Conservation (phyloP, 2,329 filamentous ascomycete species). For the Fusarium sp. region DNA sequence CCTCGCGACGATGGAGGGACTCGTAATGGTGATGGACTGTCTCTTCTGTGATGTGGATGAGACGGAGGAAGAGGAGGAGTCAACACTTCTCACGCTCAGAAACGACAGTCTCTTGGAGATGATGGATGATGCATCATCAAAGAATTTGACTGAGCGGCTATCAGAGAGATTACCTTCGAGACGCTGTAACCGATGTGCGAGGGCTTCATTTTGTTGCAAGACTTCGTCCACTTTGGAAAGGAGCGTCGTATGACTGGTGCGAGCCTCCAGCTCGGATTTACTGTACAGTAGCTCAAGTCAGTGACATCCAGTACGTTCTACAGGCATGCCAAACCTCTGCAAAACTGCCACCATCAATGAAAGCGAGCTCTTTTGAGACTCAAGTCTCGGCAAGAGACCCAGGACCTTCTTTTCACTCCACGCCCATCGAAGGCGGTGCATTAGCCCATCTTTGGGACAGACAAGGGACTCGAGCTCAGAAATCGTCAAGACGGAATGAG, state of each 20-base stretch:
- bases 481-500: conserved; percentile 5
- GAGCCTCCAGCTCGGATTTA: conserved; percentile 3
- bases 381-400: neutral
- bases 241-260: neutral
- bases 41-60: neutral
- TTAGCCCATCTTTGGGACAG: conserved; percentile 4
- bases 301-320: no score
- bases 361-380: conserved; percentile 11
- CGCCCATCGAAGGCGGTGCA: conserved; percentile 1
- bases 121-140: conserved; percentile 7
- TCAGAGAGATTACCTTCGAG: conserved; percentile 1
- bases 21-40: neutral
- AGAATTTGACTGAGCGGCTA: conserved; percentile 5
- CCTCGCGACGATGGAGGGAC: neutral
- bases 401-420: conserved; percentile 10
- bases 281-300: neutral
- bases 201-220: neutral
- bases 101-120: neutral
- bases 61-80: neutral
- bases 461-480: conserved; percentile 9
- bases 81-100: neutral
- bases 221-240: conserved; percentile 9
- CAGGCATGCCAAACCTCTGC: neutral
- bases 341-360: conserved; percentile 5
- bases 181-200: neutral